Conservation (phyloP, 2,329 filamentous ascomycete species). For the Eutypa lata region DNA sequence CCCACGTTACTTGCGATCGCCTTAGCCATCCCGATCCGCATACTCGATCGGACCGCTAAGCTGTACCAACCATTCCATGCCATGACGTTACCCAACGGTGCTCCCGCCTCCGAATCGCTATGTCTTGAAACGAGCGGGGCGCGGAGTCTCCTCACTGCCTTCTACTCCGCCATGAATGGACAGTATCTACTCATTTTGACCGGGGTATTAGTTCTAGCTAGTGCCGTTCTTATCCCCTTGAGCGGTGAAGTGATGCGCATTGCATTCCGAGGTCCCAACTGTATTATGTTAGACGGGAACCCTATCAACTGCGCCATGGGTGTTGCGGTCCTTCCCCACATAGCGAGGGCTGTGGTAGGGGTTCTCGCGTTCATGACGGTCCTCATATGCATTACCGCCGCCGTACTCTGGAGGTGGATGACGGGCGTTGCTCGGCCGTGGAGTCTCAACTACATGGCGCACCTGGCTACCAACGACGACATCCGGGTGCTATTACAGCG, state of each 20-base stretch:
- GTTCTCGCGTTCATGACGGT: neutral
- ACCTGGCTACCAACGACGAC: slow-evolving; percentile 28
- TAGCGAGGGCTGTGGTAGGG: neutral
- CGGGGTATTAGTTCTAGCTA: slow-evolving; percentile 31
- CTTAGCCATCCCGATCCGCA: slow-evolving; percentile 33
- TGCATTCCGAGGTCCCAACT: slow-evolving; percentile 32
- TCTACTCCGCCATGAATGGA: slow-evolving; percentile 30
- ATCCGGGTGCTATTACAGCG: slow-evolving; percentile 21
- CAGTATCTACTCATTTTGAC: slow-evolving; percentile 36
- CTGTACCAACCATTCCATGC: slow-evolving; percentile 41
- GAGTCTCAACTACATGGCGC: slow-evolving; percentile 35
- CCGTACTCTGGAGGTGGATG: neutral
- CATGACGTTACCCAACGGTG: slow-evolving; percentile 34
- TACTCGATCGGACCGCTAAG: slow-evolving; percentile 34
- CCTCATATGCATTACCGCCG: neutral
- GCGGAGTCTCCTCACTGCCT: slow-evolving; percentile 31
- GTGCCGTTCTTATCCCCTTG: slow-evolving; percentile 35
- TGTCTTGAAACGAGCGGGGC: slow-evolving; percentile 38
- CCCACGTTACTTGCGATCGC: slow-evolving; percentile 32
- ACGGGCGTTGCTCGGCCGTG: slow-evolving; percentile 29
- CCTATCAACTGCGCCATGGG: neutral
- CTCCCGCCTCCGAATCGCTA: slow-evolving; percentile 37
- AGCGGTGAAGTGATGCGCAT: slow-evolving; percentile 38
- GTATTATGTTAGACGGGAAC: slow-evolving; percentile 9
- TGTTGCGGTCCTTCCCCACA: neutral